phyloP scores from a whole-genome alignment of 805 yeast genomes.

The Ogataea degrootiae region DNA sequence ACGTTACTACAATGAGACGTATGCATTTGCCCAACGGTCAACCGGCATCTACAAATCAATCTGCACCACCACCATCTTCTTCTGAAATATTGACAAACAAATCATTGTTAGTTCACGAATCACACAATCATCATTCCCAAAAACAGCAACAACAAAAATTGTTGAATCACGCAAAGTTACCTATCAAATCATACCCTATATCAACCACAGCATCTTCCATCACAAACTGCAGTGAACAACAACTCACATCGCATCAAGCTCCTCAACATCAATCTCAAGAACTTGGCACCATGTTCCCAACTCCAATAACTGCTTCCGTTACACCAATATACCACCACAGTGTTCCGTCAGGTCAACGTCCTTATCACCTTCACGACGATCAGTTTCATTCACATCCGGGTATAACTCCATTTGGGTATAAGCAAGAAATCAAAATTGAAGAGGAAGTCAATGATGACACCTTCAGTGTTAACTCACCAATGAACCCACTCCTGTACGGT shows the following conservation, averaged over 20 bases:
- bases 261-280: too few relatives aligned
- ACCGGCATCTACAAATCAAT: neutral
- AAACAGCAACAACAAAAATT: neutral
- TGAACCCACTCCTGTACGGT: too few relatives aligned
- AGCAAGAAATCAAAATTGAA: too few relatives aligned
- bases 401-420: too few relatives aligned
- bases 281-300: neutral
- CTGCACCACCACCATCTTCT: neutral
- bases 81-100: neutral
- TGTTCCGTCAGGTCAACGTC: too few relatives aligned
- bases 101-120: too few relatives aligned
- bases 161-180: neutral
- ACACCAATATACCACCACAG: neutral
- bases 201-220: too few relatives aligned
- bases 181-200: neutral
- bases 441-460: too few relatives aligned
- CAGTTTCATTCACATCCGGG: too few relatives aligned
- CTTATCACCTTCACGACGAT: too few relatives aligned
- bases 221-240: neutral
- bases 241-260: too few relatives aligned
- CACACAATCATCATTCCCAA: neutral
- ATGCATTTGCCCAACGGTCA: constrained; percentile 23
- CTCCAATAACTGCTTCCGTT: neutral
- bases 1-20: constrained; percentile 28
- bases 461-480: too few relatives aligned